Percentiles rank a stretch among this genome's conserved stretches.
phyloP scores from a whole-genome alignment of 495 filamentous ascomycete species.

The Talaromyces stipitatus region DNA sequence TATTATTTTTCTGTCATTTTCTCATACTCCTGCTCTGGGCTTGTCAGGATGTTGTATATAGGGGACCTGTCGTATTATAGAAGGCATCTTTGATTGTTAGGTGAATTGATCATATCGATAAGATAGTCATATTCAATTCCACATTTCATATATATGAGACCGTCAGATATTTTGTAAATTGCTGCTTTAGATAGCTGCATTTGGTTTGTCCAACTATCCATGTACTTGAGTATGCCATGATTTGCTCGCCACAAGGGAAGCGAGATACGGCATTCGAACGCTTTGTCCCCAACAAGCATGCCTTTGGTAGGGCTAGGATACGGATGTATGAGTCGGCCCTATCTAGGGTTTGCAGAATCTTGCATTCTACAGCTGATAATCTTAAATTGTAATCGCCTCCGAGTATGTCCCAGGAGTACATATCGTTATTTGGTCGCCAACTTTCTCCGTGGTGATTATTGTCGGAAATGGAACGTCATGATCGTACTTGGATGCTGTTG shows the following conservation, averaged over 20 bases:
- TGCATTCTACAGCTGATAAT: constrained; percentile 1
- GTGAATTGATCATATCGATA: not conserved
- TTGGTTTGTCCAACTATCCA: too few species aligned
- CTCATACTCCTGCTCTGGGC: not conserved
- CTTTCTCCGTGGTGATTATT: not conserved
- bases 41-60: not conserved
- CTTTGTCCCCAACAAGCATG: not conserved
- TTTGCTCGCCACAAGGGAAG: not conserved
- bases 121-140: not conserved
- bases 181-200: too few species aligned
- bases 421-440: not conserved
- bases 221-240: not conserved
- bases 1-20: not conserved
- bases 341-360: not conserved
- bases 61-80: not conserved
- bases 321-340: not conserved
- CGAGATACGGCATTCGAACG: not conserved
- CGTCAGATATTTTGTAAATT: too few species aligned
- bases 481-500: not conserved
- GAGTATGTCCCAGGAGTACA: not conserved
- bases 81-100: not conserved
- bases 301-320: not conserved
- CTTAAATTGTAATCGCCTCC: not conserved
- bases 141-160: too few species aligned
- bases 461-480: not conserved